Evolutionary conservation across 2,329 filamentous ascomycete genomes (phyloP).

Genomic region (Simplicillium aogashimaense): DNA sequence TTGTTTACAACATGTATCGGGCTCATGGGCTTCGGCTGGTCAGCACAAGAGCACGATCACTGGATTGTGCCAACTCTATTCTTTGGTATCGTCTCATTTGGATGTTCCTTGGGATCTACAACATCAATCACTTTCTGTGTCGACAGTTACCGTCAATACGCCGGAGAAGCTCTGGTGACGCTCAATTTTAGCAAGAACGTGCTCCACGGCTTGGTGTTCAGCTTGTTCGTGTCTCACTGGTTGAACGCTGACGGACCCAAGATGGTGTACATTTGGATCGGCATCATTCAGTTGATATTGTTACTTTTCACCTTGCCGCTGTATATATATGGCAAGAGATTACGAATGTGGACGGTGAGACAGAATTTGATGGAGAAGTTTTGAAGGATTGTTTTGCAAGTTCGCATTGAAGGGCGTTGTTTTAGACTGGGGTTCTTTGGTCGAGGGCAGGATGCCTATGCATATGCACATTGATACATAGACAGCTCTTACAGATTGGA

Average conservation of each 20-base stretch:
- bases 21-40: conserved; percentile 96
- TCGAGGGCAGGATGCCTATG: not conserved
- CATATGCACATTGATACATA: no score
- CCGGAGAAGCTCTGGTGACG: conserved; percentile 87
- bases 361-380: conserved; percentile 79
- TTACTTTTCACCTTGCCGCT: conserved; percentile 74
- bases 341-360: conserved; percentile 87
- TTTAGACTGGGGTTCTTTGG: not conserved
- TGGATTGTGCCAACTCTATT: conserved; percentile 94
- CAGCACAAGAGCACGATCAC: conserved; percentile 58
- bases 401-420: not conserved
- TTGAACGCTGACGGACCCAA: conserved; percentile 65
- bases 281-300: conserved; percentile 72
- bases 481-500: no score
- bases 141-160: conserved; percentile 87
- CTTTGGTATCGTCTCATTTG: conserved; percentile 86
- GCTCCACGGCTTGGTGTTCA: conserved; percentile 81
- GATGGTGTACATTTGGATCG: conserved; percentile 71
- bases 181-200: conserved; percentile 94
- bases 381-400: conserved; percentile 9
- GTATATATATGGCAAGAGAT: conserved; percentile 88
- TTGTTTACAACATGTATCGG: conserved; percentile 70
- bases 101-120: conserved; percentile 80
- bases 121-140: conserved; percentile 92
- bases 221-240: conserved; percentile 82